Evolutionary conservation across 108 stramenopile species (phyloP).

Genomic region (Fistulifera pelliculosa): DNA sequence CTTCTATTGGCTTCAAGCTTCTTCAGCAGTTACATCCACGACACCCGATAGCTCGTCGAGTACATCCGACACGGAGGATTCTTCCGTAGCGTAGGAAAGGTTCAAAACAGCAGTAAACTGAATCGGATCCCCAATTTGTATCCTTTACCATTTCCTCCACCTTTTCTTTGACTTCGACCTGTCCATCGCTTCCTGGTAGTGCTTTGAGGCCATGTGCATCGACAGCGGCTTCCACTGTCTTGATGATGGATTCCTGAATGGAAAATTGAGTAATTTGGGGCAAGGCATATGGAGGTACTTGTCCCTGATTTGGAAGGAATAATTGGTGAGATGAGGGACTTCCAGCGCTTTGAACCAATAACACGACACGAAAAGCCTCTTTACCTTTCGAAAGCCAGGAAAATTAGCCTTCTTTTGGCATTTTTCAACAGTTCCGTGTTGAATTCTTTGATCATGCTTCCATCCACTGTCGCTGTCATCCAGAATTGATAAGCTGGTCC

Average conservation of each 20-base stretch:
- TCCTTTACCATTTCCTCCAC: conserved; percentile 59
- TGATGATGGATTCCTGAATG: conserved; percentile 69
- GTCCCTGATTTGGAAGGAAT: conserved; percentile 28
- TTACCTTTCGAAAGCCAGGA: conserved; percentile 76
- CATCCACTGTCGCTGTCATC: conserved; percentile 50
- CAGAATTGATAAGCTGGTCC: conserved; percentile 64
- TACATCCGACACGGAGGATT: not conserved
- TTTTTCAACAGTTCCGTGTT: conserved; percentile 62
- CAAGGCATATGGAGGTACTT: conserved; percentile 77
- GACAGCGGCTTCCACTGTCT: conserved; percentile 57
- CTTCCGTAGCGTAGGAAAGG: conserved; percentile 44
- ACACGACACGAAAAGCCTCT: not conserved
- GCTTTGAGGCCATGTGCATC: conserved; percentile 75
- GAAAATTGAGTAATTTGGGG: conserved; percentile 76
- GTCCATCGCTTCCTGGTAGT: conserved; percentile 35
- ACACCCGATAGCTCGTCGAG: not conserved
- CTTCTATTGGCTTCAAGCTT: not conserved
- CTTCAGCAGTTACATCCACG: conserved; percentile 13
- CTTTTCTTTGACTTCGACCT: conserved; percentile 65
- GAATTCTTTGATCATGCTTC: conserved; percentile 47
- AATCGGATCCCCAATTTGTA: conserved; percentile 59
- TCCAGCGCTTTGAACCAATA: not conserved
- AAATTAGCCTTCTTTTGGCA: conserved; percentile 76
- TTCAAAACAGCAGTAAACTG: conserved; percentile 69
- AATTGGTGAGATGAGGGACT: too few species aligned